Percentiles rank a stretch among this genome's conserved stretches.
These are phyloP conservation scores for Pleurotus djamor DNA, from an alignment of 768 basidiomycete genomes.

Conservation along the genomic window DNA sequence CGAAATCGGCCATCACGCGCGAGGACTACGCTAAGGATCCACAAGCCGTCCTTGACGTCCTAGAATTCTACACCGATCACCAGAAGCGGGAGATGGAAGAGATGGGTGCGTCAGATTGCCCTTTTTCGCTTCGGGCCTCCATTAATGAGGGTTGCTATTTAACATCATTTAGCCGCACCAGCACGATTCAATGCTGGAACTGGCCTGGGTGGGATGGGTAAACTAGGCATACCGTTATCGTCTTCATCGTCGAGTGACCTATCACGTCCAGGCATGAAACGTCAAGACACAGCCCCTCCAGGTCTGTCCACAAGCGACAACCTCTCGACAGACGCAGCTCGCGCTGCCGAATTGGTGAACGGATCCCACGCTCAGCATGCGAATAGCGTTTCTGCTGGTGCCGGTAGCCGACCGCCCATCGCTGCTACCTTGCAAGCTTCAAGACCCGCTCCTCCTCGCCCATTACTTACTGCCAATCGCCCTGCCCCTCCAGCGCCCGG, in stretches of 20 bases:
- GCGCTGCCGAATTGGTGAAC: constrained; percentile 64
- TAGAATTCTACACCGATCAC: constrained; percentile 98
- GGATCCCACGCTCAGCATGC: constrained; percentile 41
- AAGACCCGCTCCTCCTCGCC: constrained; percentile 70
- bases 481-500: constrained; percentile 52
- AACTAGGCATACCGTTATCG: constrained; percentile 30
- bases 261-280: constrained; percentile 22
- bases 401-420: constrained; percentile 6
- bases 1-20: constrained; percentile 94
- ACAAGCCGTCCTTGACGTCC: constrained; percentile 94
- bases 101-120: constrained; percentile 28
- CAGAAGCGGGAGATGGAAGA: constrained; percentile 92
- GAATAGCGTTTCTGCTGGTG: constrained; percentile 12
- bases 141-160: constrained; percentile 7
- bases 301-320: constrained; percentile 32
- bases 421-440: constrained; percentile 41
- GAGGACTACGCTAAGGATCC: constrained; percentile 98
- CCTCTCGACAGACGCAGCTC: constrained; percentile 47
- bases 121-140: constrained; percentile 16
- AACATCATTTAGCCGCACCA: constrained; percentile 43
- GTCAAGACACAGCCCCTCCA: constrained; percentile 41
- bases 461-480: constrained; percentile 52
- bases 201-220: constrained; percentile 76
- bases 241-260: constrained; percentile 20
- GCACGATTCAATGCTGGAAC: constrained; percentile 90